Evolutionary conservation across 495 filamentous ascomycete species (phyloP).

Genomic region (Daldinia decipiens): DNA sequence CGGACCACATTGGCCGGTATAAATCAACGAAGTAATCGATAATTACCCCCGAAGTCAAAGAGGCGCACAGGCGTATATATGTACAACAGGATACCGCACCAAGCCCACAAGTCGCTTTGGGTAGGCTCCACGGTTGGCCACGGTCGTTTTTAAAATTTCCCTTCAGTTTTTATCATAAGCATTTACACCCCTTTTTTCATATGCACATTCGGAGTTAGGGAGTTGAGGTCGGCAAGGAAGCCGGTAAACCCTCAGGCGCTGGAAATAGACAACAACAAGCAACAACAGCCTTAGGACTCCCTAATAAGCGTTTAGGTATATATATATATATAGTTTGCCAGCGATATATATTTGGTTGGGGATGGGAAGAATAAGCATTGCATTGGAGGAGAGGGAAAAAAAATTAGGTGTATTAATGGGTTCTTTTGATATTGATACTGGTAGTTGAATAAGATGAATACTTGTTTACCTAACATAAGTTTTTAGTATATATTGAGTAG

Average conservation of each 20-base stretch:
- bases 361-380: background rate
- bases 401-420: constrained; percentile 3
- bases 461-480: background rate
- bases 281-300: background rate
- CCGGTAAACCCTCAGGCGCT: constrained; percentile 2
- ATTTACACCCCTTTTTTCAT: constrained; percentile 13
- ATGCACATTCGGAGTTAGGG: constrained; percentile 22
- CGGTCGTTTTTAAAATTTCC: constrained; percentile 17
- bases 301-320: constrained; percentile 12
- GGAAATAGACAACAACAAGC: constrained; percentile 13
- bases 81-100: constrained; percentile 16
- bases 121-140: constrained; percentile 13
- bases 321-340: constrained; percentile 1
- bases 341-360: constrained; percentile 4
- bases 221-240: constrained; percentile 14
- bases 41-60: constrained; percentile 16
- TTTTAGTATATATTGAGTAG: too few relatives aligned
- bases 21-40: constrained; percentile 16
- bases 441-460: constrained; percentile 6
- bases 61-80: constrained; percentile 3
- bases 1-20: constrained; percentile 4
- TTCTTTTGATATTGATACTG: background rate
- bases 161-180: constrained; percentile 24
- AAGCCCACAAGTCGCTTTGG: constrained; percentile 1
- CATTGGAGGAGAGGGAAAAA: constrained; percentile 1